Evolutionary conservation across 352 stramenopile species (phyloP).

Genomic region (Globisporangium nodosum): DNA sequence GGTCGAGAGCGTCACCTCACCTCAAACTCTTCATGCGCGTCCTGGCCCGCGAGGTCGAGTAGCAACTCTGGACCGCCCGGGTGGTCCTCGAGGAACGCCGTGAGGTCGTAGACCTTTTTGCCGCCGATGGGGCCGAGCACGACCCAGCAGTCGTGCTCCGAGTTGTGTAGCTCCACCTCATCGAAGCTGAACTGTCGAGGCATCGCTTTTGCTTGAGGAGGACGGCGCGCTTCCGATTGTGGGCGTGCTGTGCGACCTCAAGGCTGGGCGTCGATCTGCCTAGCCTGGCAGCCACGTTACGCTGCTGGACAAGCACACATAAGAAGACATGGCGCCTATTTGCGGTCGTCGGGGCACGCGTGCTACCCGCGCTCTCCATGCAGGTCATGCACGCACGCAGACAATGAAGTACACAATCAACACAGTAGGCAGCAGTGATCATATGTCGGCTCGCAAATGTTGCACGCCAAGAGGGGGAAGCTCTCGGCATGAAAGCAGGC

Average conservation of each 20-base stretch:
- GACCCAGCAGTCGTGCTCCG: constrained; percentile 39
- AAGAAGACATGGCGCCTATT: no score
- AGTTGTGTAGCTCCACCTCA: constrained; percentile 75
- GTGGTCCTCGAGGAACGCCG: constrained; percentile 93
- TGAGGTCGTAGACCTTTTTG: constrained; percentile 93
- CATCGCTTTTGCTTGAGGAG: background rate
- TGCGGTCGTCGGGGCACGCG: no score
- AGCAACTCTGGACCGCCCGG: constrained; percentile 91
- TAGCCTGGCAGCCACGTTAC: no score
- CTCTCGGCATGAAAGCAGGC: constrained; percentile 19
- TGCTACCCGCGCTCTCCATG: background rate
- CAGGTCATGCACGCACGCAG: background rate
- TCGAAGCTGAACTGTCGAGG: constrained; percentile 62
- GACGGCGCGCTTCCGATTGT: no score
- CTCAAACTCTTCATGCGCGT: constrained; percentile 79
- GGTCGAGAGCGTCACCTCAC: constrained; percentile 1
- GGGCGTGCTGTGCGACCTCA: no score
- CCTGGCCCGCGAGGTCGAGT: constrained; percentile 78
- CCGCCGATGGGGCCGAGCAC: constrained; percentile 25
- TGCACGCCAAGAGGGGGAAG: constrained; percentile 16
- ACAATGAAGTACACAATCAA: background rate
- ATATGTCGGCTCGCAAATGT: constrained; percentile 16
- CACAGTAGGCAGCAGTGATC: background rate
- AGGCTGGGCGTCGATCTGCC: no score
- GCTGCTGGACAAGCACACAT: no score